Evolutionary conservation across 805 yeast species (phyloP).

Genomic region (Hanseniaspora clermontiae): DNA sequence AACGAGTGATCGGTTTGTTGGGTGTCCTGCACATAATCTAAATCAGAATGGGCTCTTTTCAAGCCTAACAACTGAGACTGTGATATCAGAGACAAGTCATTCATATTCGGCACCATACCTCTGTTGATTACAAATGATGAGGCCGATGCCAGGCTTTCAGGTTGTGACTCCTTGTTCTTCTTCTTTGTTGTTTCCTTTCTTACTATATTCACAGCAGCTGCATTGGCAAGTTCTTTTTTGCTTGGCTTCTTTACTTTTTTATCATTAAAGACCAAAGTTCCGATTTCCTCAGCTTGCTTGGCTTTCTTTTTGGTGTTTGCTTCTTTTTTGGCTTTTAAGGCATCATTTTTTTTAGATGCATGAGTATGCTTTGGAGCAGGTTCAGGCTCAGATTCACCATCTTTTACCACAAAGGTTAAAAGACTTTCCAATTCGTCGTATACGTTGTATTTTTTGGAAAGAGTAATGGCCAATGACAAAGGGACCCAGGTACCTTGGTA

Average conservation of each 20-base stretch:
- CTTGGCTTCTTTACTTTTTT: background rate
- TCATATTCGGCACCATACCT: background rate
- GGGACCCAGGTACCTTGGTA: conserved; percentile 98
- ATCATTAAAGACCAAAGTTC: background rate
- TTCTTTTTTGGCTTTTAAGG: conserved; percentile 17
- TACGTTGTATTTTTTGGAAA: conserved; percentile 56
- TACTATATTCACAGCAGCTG: background rate
- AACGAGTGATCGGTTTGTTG: background rate
- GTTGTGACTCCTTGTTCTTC: background rate
- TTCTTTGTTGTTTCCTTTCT: background rate
- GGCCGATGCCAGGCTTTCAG: background rate
- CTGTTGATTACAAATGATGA: background rate
- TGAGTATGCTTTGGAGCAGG: conserved; percentile 57
- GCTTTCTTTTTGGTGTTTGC: background rate
- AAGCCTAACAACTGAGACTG: background rate
- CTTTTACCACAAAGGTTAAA: conserved; percentile 44
- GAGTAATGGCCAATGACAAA: conserved; percentile 52
- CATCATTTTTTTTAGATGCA: conserved; percentile 38
- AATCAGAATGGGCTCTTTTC: conserved; percentile 1
- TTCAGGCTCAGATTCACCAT: conserved; percentile 43
- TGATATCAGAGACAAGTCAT: background rate
- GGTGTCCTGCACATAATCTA: background rate
- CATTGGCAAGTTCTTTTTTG: background rate
- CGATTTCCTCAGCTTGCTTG: background rate
- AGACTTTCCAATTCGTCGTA: conserved; percentile 49